Evolutionary conservation across 345 rosid genomes (phyloP).

Genomic region (Passiflora organensis): DNA sequence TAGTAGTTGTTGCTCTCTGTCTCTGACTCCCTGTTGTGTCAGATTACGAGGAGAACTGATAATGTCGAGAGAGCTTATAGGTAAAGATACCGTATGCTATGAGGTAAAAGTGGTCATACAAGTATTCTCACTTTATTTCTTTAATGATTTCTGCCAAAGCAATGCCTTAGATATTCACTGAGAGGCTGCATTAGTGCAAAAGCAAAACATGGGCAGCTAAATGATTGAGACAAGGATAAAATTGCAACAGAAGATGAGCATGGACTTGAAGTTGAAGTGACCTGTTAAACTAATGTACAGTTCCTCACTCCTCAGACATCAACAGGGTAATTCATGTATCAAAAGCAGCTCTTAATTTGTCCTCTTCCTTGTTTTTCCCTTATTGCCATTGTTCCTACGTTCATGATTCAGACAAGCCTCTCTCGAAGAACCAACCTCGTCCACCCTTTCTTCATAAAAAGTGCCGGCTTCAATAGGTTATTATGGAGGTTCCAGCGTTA

Average conservation of each 20-base stretch:
- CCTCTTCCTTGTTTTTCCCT: conserved; percentile 8
- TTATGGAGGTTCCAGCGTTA: not conserved
- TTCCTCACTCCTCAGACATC: conserved; percentile 5
- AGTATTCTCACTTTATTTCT: not conserved
- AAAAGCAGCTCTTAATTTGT: conserved; percentile 27
- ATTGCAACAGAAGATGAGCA: not conserved
- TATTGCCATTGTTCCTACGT: not conserved
- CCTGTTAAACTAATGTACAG: conserved; percentile 8
- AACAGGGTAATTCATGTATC: conserved; percentile 7
- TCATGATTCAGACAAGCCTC: not conserved
- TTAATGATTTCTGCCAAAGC: not conserved
- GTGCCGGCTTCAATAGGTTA: not conserved
- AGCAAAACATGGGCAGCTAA: conserved; percentile 1
- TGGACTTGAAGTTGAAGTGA: conserved; percentile 17
- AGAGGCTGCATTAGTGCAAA: not conserved
- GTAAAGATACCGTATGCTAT: too few relatives aligned
- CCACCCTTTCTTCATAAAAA: conserved; percentile 5
- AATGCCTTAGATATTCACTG: not conserved
- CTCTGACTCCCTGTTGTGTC: too few relatives aligned
- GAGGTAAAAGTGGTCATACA: too few relatives aligned
- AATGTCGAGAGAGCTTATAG: too few relatives aligned
- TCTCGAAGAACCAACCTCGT: not conserved
- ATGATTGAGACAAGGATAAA: not conserved
- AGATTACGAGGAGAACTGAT: too few relatives aligned
- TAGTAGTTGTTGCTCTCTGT: conserved; percentile 6